phyloP scores from a whole-genome alignment of 2,329 filamentous ascomycete genomes.

The Lachnellula cervina region DNA sequence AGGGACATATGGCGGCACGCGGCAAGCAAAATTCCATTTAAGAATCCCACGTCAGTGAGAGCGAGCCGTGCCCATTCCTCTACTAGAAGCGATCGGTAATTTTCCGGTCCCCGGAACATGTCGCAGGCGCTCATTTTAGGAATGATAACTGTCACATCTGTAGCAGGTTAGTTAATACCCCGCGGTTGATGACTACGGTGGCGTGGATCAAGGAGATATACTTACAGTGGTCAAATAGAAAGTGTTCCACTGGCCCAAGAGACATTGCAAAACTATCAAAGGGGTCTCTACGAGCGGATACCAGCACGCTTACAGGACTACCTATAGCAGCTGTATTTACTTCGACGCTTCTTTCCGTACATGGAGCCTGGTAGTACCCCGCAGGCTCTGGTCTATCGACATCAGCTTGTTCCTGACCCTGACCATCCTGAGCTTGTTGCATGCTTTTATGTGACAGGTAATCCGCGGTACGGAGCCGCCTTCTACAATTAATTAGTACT shows the following conservation, averaged over 20 bases:
- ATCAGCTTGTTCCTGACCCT: too few relatives aligned
- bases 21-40: neutral
- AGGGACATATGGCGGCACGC: neutral
- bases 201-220: neutral
- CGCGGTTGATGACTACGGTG: too few relatives aligned
- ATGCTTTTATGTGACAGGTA: too few relatives aligned
- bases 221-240: conserved; percentile 56
- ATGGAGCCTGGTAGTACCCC: neutral
- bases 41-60: neutral
- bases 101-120: neutral
- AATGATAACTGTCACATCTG: neutral
- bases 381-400: too few relatives aligned
- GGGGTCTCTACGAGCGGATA: neutral
- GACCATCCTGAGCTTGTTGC: too few relatives aligned
- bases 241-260: conserved; percentile 34
- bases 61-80: neutral
- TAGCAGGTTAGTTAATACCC: neutral
- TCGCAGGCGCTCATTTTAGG: neutral
- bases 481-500: too few relatives aligned
- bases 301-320: conserved; percentile 45
- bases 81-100: neutral
- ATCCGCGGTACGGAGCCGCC: too few relatives aligned
- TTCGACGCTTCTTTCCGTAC: neutral
- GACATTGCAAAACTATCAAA: neutral
- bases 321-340: neutral